These are phyloP conservation scores for Talaromyces sp. DNA, from an alignment of 2,329 filamentous ascomycete genomes.

Conservation along the genomic window DNA sequence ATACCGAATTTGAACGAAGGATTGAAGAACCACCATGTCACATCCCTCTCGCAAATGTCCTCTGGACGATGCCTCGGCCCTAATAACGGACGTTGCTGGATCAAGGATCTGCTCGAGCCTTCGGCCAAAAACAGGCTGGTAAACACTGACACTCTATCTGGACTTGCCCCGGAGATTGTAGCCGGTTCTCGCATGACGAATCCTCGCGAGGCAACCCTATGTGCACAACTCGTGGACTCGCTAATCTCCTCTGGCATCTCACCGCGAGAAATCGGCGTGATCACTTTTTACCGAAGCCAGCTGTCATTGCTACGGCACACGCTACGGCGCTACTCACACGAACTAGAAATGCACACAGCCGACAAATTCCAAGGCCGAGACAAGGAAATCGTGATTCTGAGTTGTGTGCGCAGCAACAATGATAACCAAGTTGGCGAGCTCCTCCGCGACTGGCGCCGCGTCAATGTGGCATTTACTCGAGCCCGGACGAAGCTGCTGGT, in stretches of 20 bases:
- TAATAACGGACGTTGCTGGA: conserved; percentile 59
- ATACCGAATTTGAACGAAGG: conserved; percentile 61
- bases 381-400: conserved; percentile 86
- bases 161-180: conserved; percentile 55
- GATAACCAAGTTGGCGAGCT: conserved; percentile 79
- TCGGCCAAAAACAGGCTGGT: conserved; percentile 73
- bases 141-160: conserved; percentile 73
- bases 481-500: conserved; percentile 89
- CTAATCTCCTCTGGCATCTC: conserved; percentile 71
- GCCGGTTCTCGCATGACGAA: conserved; percentile 87
- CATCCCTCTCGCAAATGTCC: conserved; percentile 16
- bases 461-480: conserved; percentile 93
- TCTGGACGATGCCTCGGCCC: conserved; percentile 50
- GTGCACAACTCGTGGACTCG: conserved; percentile 72
- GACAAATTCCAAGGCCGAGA: conserved; percentile 96
- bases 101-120: conserved; percentile 65
- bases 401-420: conserved; percentile 81
- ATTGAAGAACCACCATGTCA: conserved; percentile 53
- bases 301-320: conserved; percentile 73
- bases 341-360: conserved; percentile 91
- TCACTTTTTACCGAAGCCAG: conserved; percentile 94
- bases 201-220: conserved; percentile 69
- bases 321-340: conserved; percentile 53
- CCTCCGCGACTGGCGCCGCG: conserved; percentile 81
- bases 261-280: conserved; percentile 76